Conservation (phyloP, 75 land plant species). For the Ceratopteris richardii region DNA sequence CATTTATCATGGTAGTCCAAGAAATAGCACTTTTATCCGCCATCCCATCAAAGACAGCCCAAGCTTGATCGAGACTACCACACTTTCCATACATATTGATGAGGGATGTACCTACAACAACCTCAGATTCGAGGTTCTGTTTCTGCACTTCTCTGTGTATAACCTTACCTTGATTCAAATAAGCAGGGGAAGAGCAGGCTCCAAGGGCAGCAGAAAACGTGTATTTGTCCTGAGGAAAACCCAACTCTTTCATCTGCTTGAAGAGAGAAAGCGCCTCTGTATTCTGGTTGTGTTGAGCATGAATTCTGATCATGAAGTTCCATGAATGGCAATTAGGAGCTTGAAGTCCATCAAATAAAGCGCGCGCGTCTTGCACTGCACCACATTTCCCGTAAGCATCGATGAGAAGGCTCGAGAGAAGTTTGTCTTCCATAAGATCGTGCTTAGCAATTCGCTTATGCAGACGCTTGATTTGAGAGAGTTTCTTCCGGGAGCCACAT, state of each 20-base stretch:
- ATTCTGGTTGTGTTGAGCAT: neutral
- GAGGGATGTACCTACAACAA: conserved; percentile 24
- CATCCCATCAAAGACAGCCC: conserved; percentile 18
- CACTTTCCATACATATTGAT: conserved; percentile 22
- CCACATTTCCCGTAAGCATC: conserved; percentile 5
- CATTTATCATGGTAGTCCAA: conserved; percentile 30
- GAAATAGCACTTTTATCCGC: conserved; percentile 18
- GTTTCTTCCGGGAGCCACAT: too few relatives aligned
- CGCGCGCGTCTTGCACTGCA: conserved; percentile 6
- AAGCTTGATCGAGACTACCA: conserved; percentile 10
- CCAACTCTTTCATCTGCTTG: conserved; percentile 13
- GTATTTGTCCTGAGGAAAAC: conserved; percentile 5
- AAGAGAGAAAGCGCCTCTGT: conserved; percentile 17
- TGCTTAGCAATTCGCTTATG: too few relatives aligned
- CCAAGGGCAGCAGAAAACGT: conserved; percentile 17
- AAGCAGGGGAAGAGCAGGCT: neutral
- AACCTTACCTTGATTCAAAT: conserved; percentile 6
- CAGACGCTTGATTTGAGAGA: too few relatives aligned
- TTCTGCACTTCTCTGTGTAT: conserved; percentile 8
- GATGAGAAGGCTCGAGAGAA: conserved; percentile 5
- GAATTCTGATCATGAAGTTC: conserved; percentile 20
- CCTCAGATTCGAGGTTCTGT: neutral
- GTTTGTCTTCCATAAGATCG: too few relatives aligned
- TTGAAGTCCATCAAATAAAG: conserved; percentile 13
- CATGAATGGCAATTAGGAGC: conserved; percentile 15